phyloP scores from a whole-genome alignment of 1,139 yeast genomes.

The Kurtzmaniella quercitrusa region DNA sequence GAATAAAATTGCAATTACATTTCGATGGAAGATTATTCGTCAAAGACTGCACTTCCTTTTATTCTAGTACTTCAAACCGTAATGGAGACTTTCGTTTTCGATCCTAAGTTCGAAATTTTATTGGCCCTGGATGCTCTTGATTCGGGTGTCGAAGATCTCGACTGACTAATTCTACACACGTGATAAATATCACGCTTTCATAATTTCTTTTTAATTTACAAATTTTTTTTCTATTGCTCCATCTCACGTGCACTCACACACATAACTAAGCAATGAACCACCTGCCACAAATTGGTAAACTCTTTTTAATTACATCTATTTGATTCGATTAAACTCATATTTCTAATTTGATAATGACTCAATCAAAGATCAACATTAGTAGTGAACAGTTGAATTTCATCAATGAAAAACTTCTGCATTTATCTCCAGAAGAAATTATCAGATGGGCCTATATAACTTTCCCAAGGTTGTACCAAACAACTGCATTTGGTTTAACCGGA shows the following conservation, averaged over 20 bases:
- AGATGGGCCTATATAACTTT: conserved; percentile 80
- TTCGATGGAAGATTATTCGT: too few relatives aligned
- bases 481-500: conserved; percentile 95
- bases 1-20: too few relatives aligned
- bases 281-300: conserved; percentile 1
- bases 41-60: too few relatives aligned
- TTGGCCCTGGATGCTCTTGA: too few relatives aligned
- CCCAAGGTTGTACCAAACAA: conserved; percentile 81
- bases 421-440: conserved; percentile 68
- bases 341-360: conserved; percentile 2
- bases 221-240: neutral
- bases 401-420: conserved; percentile 53
- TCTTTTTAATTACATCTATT: neutral
- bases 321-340: neutral
- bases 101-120: too few relatives aligned
- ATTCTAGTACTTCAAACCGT: too few relatives aligned
- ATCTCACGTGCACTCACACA: conserved; percentile 3
- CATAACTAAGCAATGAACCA: neutral
- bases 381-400: conserved; percentile 54
- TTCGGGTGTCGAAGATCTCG: too few relatives aligned
- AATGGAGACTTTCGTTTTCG: too few relatives aligned
- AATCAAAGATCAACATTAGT: conserved; percentile 14
- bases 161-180: too few relatives aligned
- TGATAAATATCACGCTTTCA: neutral
- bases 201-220: neutral